phyloP scores from a whole-genome alignment of 352 stramenopile species.

The Halophytophthora polymorphica region DNA sequence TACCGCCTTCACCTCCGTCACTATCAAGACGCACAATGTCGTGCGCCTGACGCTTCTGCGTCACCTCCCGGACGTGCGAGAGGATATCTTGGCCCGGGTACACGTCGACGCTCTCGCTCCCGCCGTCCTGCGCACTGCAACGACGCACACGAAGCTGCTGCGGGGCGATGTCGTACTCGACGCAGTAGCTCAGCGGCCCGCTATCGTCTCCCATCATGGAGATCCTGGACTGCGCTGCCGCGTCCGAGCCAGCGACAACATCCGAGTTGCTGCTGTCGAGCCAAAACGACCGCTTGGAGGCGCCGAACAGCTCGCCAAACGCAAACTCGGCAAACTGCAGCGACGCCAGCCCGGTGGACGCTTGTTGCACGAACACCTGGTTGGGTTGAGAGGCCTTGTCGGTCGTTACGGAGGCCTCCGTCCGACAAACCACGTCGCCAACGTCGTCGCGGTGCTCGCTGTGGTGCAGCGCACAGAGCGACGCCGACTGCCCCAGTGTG shows the following conservation, averaged over 20 bases:
- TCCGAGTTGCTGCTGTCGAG: conserved; percentile 79
- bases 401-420: background rate
- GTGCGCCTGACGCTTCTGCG: conserved; percentile 33
- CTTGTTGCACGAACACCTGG: conserved; percentile 38
- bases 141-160: conserved; percentile 40
- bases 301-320: conserved; percentile 52
- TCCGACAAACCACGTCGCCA: no score
- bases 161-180: conserved; percentile 69
- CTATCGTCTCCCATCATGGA: conserved; percentile 74
- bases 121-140: conserved; percentile 1
- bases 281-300: conserved; percentile 62
- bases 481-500: conserved; percentile 31
- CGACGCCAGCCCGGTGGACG: conserved; percentile 35
- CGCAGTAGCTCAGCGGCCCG: conserved; percentile 53
- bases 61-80: conserved; percentile 38
- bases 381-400: background rate
- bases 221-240: conserved; percentile 36
- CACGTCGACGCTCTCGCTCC: conserved; percentile 20
- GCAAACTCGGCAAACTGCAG: conserved; percentile 60
- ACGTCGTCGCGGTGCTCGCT: conserved; percentile 28
- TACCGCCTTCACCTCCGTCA: conserved; percentile 1
- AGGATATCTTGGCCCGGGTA: conserved; percentile 25
- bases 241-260: conserved; percentile 16
- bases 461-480: conserved; percentile 54
- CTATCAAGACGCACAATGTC: conserved; percentile 19